Evolutionary conservation across 805 yeast species (phyloP), one percentile per base, ranked within the genome.

Genomic region (Wickerhamiella occidentalis): DNA sequence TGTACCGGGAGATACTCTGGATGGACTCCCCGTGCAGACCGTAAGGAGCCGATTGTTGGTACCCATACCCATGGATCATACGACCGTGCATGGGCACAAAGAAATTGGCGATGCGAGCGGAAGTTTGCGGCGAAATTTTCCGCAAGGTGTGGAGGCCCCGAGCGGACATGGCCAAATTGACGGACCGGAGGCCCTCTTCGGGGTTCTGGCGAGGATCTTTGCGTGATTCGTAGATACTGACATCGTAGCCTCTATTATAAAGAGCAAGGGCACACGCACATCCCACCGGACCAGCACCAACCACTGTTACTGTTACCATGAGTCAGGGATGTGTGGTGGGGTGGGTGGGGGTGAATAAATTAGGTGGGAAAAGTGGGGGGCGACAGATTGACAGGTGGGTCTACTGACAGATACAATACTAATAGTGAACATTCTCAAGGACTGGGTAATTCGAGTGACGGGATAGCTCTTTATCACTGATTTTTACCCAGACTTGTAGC

Each of bases 201-300:
- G 57, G 36, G 59, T 51, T 42, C 55, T 62, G 23, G n/a, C 85
- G 65, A 15, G 87, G 85, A 62, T 87, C 95, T 1, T 66, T 62
- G 43, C 96, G 72, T 36, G 76, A 66, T 55, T 88, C 96, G 55
- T 75, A 83, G 3, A 88, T 60, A 0, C 79, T 72, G 18, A 88
- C 96, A 1, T 73, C 52, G 63, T 76, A 82, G 9, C 95, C 95
- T 49, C 77, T 72, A 50, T 78, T 71, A 2, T 80, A 76, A 35
- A 88, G 73, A 0, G 90, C 92, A n/a, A 88, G 63, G 0, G 95
- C 92, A 0, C 88, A 75, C 4, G 86, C 68, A 48, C 92, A 76
- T 0, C 96, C 96, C 1, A 88, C 96, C 5, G 85, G 76, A 0
- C 96, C 96, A 0, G 92, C 95, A 1, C 96, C 96, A 15, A 88